Evolutionary conservation across 192 early-diverging fungal genomes (phyloP), one percentile per base, ranked within the genome.

Genomic region (Phycomyces blakesleeanus): DNA sequence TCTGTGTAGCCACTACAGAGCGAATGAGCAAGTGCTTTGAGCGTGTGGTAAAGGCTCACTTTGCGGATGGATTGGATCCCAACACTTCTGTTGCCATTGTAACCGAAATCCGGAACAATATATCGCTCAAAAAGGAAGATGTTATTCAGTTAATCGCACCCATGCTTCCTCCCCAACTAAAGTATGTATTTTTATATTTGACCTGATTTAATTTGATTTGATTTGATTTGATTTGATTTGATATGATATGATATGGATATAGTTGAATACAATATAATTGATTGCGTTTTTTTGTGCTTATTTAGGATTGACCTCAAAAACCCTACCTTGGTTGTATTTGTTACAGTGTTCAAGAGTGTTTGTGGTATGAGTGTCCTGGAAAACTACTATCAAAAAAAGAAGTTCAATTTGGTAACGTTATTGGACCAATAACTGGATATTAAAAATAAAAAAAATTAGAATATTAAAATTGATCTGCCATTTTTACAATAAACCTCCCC

Each of bases 291-390:
- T n/a, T n/a, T n/a, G 21, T 22, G 34, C 14, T 16, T 57, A 40
- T 66, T 20, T 15, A 76, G 66, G 20, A 37, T 81, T 12, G 47
- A 79, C 59, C 61, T 81, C 22, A 79, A 58, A 10, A 58, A 66
- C 14, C 80, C 80, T 4, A 54, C 68, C 21, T 22, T 66, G 18
- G 80, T 81, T 1, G 63, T 81, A 8, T 79, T 79, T 56, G 57
- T 74, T 21, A 62, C 63, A 3, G 52, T 81, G 5, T 81, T 81
- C 66, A 81, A 81, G 55, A 77, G 75, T 40, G 72, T 77, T 2
- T 79, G 76, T 38, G 78, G 80, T 5, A 61, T 81, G 34, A 61
- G 61, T 12, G 59, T 80, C 12, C 49, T 79, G n/a, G 55, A 68
- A 37, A 50, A 68, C 1, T 81, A 79, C 40, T 79, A 77, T 42